Conservation (phyloP, 2,329 filamentous ascomycete genomes). For the Colletotrichum sp. region DNA sequence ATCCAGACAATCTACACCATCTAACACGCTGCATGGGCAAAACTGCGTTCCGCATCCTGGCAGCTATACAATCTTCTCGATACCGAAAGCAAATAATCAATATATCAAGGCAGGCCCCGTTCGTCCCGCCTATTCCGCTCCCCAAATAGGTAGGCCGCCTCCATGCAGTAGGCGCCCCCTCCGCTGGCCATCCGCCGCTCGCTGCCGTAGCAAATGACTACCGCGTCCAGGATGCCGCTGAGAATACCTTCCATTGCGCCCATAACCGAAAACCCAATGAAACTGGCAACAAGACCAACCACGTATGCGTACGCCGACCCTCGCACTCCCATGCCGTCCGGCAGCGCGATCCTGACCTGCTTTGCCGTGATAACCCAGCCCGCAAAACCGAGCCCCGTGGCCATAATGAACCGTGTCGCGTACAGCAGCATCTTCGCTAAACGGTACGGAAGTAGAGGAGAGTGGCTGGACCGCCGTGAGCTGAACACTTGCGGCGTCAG, state of each 20-base stretch:
- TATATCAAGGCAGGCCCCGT: slow-evolving; percentile 28
- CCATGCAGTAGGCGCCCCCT: slow-evolving; percentile 83
- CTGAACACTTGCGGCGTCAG: slow-evolving; percentile 62
- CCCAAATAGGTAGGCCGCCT: slow-evolving; percentile 88
- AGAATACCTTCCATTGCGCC: slow-evolving; percentile 90
- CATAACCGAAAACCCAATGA: slow-evolving; percentile 93
- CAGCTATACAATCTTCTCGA: neutral
- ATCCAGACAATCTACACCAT: neutral
- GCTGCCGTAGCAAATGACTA: slow-evolving; percentile 93
- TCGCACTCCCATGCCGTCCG: slow-evolving; percentile 58
- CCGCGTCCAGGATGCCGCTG: slow-evolving; percentile 85
- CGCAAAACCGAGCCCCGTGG: slow-evolving; percentile 85
- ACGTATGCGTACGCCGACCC: slow-evolving; percentile 95
- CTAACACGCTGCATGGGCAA: neutral
- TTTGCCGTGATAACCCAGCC: slow-evolving; percentile 96
- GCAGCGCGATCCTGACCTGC: slow-evolving; percentile 68
- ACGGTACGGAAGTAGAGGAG: slow-evolving; percentile 78
- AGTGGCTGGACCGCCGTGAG: slow-evolving; percentile 27
- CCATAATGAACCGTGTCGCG: slow-evolving; percentile 90
- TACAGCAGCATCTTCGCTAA: slow-evolving; percentile 91
- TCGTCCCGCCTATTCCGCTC: slow-evolving; percentile 50
- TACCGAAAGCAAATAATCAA: neutral
- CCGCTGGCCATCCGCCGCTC: slow-evolving; percentile 75
- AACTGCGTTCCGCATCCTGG: neutral
- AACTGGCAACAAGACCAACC: slow-evolving; percentile 88